Base-by-base conservation (phyloP, 306 rosid genomes). In the Pyrus pyrifolia region DNA sequence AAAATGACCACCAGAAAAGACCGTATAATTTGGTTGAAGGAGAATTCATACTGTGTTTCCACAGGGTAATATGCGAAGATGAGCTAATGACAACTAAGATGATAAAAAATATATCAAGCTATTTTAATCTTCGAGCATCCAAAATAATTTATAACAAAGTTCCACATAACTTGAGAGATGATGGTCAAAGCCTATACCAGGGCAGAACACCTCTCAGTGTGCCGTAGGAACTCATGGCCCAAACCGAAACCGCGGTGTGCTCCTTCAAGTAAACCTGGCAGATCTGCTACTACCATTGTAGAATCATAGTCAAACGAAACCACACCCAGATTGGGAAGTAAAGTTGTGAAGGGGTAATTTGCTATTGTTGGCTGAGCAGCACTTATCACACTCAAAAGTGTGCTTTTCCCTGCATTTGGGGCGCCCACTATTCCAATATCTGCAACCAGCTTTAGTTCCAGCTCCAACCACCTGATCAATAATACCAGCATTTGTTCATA, bases 371-470 rank as follows among this genome's bases (percentile, higher is more conserved):
- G 97, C 87, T 86, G 91, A 27, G 98, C 98, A 72, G 98, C 98
- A 87, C 96, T 90, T 74, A 94, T 88, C 81, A 89, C 97, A 71
- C 98, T 95, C 84, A 95, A 75, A 68, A 92, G 88, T 68, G 98
- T 95, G 85, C 98, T 92, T 83, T 95, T 95, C 81, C 98, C 98
- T 3, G 98, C 98, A 83, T 92, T 95, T 67, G 98, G 98, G 65
- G 90, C 97, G 19, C 98, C 98, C 45, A 95, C 90, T 49, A 95
- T 95, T 83, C 98, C 98, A 79, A 95, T 95, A 81, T 95, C 97
- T 40, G 97, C 97, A 86, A 92, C 97, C 61, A 95, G 96, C 91
- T 95, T 95, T 64, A 95, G 89, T 69, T 94, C 98, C 85, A 94
- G 80, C 75, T 92, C 98, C 87, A 94, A 86, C 98, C 98, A 94